Conservation (phyloP, 495 filamentous ascomycete species). For the Chlorociboria aeruginascens region DNA sequence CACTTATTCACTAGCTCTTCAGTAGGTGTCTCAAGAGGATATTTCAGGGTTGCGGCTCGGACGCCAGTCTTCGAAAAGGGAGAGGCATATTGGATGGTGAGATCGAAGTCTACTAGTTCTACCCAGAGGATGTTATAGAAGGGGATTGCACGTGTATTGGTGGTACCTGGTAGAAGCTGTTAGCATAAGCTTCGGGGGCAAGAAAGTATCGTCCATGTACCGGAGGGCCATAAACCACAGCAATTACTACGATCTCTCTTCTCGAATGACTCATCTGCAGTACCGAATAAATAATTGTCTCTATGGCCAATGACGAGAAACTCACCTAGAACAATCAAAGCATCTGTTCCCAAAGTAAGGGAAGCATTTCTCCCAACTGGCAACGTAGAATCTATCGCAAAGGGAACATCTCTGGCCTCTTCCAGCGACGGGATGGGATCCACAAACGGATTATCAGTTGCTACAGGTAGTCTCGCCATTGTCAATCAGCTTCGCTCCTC, state of each 20-base stretch:
- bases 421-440: slow-evolving; percentile 15
- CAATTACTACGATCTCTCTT: slow-evolving; percentile 27
- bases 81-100: slow-evolving; percentile 67
- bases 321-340: slow-evolving; percentile 51
- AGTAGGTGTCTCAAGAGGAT: slow-evolving; percentile 43
- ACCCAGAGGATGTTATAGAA: slow-evolving; percentile 83
- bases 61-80: slow-evolving; percentile 42
- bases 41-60: slow-evolving; percentile 44
- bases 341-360: slow-evolving; percentile 50
- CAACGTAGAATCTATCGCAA: slow-evolving; percentile 31
- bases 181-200: slow-evolving; percentile 1
- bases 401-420: slow-evolving; percentile 20
- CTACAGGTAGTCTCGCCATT: slow-evolving; percentile 10
- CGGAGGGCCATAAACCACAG: slow-evolving; percentile 33
- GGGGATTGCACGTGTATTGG: slow-evolving; percentile 39
- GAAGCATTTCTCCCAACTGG: slow-evolving; percentile 46
- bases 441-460: slow-evolving; percentile 17
- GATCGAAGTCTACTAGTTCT: slow-evolving; percentile 39
- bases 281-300: slow-evolving; percentile 7
- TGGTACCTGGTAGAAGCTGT: slow-evolving; percentile 11
- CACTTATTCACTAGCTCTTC: slow-evolving; percentile 41
- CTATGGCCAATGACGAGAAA: not conserved
- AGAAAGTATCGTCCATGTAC: slow-evolving; percentile 15
- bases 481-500: slow-evolving; percentile 1
- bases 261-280: slow-evolving; percentile 34